Evolutionary conservation across 1,284 basidiomycete genomes (phyloP).

Genomic region (Boletus smithii): DNA sequence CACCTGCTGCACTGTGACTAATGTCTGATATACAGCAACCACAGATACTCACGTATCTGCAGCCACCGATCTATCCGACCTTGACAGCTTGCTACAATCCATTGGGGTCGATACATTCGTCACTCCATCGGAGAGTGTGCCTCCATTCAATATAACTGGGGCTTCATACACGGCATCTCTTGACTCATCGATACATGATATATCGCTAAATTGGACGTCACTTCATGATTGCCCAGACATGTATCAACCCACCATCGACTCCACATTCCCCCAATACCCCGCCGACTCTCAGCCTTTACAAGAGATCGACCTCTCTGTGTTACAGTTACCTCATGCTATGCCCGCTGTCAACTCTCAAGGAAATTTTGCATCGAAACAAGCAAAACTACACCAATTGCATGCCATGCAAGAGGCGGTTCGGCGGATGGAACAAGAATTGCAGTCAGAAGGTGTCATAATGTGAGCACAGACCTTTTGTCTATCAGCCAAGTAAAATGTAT

Average conservation of each 20-base stretch:
- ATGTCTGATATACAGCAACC: neutral
- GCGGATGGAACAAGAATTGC: constrained; percentile 27
- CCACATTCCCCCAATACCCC: constrained; percentile 5
- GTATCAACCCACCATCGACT: constrained; percentile 1
- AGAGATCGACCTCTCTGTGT: constrained; percentile 27
- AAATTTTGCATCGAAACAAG: constrained; percentile 13
- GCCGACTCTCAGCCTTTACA: constrained; percentile 8
- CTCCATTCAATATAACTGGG: neutral
- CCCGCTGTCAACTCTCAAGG: neutral
- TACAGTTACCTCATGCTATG: constrained; percentile 21
- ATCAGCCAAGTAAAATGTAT: neutral
- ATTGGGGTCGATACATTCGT: neutral
- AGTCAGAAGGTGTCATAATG: constrained; percentile 23
- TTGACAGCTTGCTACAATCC: constrained; percentile 20
- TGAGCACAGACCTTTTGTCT: constrained; percentile 2
- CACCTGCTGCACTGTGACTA: neutral
- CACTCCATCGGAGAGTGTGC: neutral
- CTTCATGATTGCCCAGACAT: constrained; percentile 11
- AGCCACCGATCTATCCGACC: constrained; percentile 1
- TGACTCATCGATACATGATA: neutral
- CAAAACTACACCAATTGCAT: constrained; percentile 21
- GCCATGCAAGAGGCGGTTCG: constrained; percentile 30
- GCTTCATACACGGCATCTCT: neutral
- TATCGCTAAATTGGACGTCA: constrained; percentile 18
- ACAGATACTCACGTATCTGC: neutral